A percentile compares a stretch with the other conserved stretches of the same genome.
Conservation (phyloP, 176 grass and related monocot genomes). For the Lolium rigidum region DNA sequence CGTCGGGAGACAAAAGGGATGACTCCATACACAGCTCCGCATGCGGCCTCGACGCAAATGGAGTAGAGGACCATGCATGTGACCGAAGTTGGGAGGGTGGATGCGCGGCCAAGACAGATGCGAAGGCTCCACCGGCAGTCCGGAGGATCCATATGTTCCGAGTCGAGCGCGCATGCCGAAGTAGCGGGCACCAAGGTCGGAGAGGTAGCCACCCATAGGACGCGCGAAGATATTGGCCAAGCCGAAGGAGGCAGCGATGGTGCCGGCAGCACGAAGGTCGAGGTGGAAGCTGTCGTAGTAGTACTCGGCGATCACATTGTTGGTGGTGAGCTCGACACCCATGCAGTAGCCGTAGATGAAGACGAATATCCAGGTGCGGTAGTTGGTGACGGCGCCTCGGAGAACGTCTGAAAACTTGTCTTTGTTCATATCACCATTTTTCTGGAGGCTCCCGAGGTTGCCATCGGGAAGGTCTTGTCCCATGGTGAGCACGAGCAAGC, state of each 20-base stretch:
- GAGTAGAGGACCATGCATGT: background rate
- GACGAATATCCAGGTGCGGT: conserved; percentile 43
- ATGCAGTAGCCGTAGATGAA: no score
- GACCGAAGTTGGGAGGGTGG: no score
- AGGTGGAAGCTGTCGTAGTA: no score
- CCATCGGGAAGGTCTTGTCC: no score
- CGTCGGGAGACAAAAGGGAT: conserved; percentile 6
- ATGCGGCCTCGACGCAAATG: background rate
- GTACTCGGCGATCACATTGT: no score
- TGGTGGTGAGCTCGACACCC: no score
- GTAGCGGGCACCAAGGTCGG: background rate
- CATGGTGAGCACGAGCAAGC: no score
- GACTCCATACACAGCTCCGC: background rate
- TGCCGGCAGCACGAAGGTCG: no score
- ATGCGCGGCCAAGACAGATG: background rate
- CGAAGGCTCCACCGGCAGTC: background rate
- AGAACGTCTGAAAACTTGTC: conserved; percentile 83
- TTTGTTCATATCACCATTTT: conserved; percentile 29
- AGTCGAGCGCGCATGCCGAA: conserved; percentile 1
- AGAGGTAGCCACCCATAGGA: background rate
- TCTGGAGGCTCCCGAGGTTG: conserved; percentile 52
- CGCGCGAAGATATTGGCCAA: conserved; percentile 73
- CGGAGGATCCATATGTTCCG: background rate
- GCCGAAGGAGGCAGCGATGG: conserved; percentile 85
- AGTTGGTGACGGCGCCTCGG: conserved; percentile 70